Percentiles rank a stretch among this genome's conserved stretches.
Evolutionary conservation across 164 flowering plant species (phyloP).

Genomic region (Tinospora cordifolia): DNA sequence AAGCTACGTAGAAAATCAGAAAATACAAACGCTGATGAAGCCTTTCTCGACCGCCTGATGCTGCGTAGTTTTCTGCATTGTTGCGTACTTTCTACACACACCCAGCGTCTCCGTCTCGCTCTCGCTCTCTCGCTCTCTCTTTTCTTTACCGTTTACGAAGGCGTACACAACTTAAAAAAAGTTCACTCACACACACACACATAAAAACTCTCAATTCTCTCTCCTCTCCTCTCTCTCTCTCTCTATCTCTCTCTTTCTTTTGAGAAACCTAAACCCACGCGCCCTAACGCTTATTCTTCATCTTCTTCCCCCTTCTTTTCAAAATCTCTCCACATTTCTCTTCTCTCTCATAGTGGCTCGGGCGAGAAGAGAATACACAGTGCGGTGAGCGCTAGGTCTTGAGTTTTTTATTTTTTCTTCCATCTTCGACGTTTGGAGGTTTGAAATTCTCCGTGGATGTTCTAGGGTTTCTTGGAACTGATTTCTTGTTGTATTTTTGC

Average conservation of each 20-base stretch:
- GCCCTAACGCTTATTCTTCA: not conserved
- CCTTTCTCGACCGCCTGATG: not conserved
- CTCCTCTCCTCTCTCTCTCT: not conserved
- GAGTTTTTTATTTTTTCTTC: not conserved
- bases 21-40: not conserved
- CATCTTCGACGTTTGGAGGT: not conserved
- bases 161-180: not conserved
- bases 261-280: constrained; percentile 7
- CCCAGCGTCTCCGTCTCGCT: not conserved
- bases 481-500: not conserved
- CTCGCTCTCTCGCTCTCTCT: not conserved
- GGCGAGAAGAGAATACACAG: too few species aligned
- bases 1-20: not conserved
- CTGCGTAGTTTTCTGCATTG: constrained; percentile 1
- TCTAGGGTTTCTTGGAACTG: not conserved
- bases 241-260: constrained; percentile 6
- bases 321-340: constrained; percentile 3
- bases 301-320: constrained; percentile 12
- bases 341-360: not conserved
- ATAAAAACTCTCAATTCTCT: too few species aligned
- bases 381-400: not conserved
- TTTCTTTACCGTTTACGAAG: not conserved
- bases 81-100: constrained; percentile 9
- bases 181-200: too few species aligned
- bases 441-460: too few species aligned